phyloP scores from a whole-genome alignment of 176 grass and related monocot genomes.

The Triticum turgidum region DNA sequence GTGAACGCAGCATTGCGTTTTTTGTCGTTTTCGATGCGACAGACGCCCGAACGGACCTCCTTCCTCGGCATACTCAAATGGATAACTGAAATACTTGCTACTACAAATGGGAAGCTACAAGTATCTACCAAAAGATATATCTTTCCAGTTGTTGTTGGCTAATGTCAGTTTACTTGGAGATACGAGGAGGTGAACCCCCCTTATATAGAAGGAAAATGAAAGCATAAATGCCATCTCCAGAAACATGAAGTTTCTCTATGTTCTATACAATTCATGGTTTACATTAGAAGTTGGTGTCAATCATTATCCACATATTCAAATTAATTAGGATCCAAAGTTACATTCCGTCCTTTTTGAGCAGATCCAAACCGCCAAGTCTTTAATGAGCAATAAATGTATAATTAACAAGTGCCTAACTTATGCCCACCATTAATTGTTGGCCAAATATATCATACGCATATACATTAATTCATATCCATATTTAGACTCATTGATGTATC shows the following conservation, averaged over 20 bases:
- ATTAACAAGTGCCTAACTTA: neutral
- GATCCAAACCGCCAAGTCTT: too few species aligned
- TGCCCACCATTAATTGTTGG: neutral
- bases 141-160: too few species aligned
- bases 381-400: too few species aligned
- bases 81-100: neutral
- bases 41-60: neutral
- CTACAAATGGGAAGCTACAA: neutral
- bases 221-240: too few species aligned
- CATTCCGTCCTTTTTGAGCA: neutral
- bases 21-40: neutral
- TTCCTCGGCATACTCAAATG: neutral
- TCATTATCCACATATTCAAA: neutral
- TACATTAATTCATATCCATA: neutral
- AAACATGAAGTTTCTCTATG: too few species aligned
- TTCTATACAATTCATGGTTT: too few species aligned
- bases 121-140: neutral
- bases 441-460: neutral
- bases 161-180: too few species aligned
- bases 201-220: too few species aligned
- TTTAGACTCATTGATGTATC: neutral
- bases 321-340: neutral
- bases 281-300: too few species aligned
- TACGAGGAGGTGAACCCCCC: too few species aligned
- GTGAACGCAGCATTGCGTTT: neutral